A percentile compares a stretch with the other conserved stretches of the same genome.
Conservation (phyloP, 2,329 filamentous ascomycete genomes). For the Sporothrix humicola region DNA sequence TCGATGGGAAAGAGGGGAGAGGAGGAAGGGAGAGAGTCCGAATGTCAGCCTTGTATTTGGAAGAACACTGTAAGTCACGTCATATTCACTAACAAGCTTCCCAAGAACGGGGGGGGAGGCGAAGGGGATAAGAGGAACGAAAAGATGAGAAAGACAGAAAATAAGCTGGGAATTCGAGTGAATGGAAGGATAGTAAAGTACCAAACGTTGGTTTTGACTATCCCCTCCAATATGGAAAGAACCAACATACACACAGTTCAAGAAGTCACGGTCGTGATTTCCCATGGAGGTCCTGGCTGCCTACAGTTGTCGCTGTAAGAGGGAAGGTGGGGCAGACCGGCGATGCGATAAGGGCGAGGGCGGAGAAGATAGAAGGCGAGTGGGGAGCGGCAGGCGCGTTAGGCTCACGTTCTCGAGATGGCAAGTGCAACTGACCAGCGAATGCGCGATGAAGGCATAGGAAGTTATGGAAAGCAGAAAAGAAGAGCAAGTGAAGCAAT, state of each 20-base stretch:
- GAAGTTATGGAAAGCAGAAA: neutral
- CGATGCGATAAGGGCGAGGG: conserved; percentile 26
- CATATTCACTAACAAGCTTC: conserved; percentile 35
- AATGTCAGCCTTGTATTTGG: conserved; percentile 32
- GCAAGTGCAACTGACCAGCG: conserved; percentile 10
- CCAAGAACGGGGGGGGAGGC: neutral
- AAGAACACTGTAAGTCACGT: conserved; percentile 33
- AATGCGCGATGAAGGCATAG: neutral
- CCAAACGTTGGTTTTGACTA: neutral
- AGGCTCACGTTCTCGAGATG: neutral
- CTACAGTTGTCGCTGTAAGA: neutral
- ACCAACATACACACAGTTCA: conserved; percentile 19
- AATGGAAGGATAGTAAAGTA: neutral
- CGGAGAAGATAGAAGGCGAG: conserved; percentile 5
- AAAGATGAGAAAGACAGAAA: neutral
- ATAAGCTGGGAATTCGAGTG: neutral
- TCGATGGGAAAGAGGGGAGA: conserved; percentile 22
- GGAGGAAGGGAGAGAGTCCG: conserved; percentile 5
- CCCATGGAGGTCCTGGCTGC: conserved; percentile 26
- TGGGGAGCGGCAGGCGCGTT: conserved; percentile 27
- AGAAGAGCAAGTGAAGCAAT: neutral
- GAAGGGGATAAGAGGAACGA: neutral
- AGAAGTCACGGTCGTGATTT: conserved; percentile 18
- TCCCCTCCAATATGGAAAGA: neutral
- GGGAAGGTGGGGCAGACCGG: conserved; percentile 30